Conservation (phyloP, 2,329 filamentous ascomycete species). For the Exophiala sideris region DNA sequence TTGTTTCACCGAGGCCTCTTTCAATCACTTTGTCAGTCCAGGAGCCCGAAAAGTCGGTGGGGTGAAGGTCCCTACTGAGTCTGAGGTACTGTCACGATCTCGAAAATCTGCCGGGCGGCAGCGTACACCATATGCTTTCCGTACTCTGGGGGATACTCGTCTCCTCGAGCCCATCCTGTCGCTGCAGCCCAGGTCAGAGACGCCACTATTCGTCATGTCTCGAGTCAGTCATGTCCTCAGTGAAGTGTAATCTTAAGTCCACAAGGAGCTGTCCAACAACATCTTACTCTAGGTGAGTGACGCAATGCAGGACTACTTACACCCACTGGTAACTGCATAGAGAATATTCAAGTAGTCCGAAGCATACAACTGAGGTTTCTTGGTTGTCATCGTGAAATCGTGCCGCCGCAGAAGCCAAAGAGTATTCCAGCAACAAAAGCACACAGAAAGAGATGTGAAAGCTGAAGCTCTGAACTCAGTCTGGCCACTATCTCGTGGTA, state of each 20-base stretch:
- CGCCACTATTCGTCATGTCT: constrained; percentile 1
- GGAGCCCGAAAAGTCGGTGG: neutral
- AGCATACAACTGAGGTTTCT: neutral
- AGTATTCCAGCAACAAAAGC: no score
- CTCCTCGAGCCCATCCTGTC: constrained; percentile 15
- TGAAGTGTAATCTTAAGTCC: no score
- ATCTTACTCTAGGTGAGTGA: neutral
- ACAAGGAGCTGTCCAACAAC: neutral
- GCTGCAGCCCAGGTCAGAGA: constrained; percentile 6
- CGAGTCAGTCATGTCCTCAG: neutral
- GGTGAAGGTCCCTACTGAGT: constrained; percentile 1
- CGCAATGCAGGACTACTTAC: neutral
- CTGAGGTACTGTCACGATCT: constrained; percentile 6
- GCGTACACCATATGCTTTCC: constrained; percentile 16
- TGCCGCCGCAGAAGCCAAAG: no score
- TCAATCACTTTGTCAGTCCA: neutral
- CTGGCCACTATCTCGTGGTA: no score
- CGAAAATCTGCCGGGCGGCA: neutral
- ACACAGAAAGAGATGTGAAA: no score
- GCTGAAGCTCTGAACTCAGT: no score
- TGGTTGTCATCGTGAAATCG: neutral
- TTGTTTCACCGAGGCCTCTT: constrained; percentile 2
- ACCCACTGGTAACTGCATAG: neutral
- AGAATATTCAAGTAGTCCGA: neutral
- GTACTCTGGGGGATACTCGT: constrained; percentile 9